Percentiles rank a stretch among this genome's conserved stretches.
phyloP scores from a whole-genome alignment of 768 basidiomycete species.

The Boletellus ananas region DNA sequence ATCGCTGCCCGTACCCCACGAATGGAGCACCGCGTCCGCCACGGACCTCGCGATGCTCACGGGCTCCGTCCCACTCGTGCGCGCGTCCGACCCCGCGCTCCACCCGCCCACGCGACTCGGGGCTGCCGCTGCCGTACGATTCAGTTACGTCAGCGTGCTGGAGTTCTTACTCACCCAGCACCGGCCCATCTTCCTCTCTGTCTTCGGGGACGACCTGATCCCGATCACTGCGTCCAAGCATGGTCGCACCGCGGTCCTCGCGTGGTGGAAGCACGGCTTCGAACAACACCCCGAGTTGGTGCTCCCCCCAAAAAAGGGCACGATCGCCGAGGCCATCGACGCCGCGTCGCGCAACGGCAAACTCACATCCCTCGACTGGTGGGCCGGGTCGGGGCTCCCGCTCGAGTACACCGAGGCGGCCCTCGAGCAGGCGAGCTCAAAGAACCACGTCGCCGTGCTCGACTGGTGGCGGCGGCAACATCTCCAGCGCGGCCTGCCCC shows the following conservation, averaged over 20 bases:
- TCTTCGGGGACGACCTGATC: conserved; percentile 65
- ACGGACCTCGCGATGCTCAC: conserved; percentile 73
- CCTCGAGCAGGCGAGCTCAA: conserved; percentile 74
- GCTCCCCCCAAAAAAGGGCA: conserved; percentile 48
- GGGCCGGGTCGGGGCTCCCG: conserved; percentile 60
- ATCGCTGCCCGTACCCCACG: conserved; percentile 56
- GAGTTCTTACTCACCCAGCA: conserved; percentile 68
- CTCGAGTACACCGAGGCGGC: conserved; percentile 78
- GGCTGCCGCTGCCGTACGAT: conserved; percentile 61
- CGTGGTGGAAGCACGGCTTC: conserved; percentile 75
- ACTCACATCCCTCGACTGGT: conserved; percentile 76
- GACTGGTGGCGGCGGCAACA: conserved; percentile 80
- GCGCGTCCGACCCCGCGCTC: conserved; percentile 50
- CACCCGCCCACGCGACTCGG: conserved; percentile 69
- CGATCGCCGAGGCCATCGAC: conserved; percentile 70
- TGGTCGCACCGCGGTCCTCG: conserved; percentile 66
- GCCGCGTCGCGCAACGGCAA: conserved; percentile 76
- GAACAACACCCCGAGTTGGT: conserved; percentile 60
- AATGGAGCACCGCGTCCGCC: conserved; percentile 67
- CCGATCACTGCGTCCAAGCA: conserved; percentile 76
- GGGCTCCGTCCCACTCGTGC: conserved; percentile 56
- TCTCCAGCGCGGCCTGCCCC: conserved; percentile 44
- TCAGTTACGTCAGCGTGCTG: conserved; percentile 73
- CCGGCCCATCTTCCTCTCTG: conserved; percentile 57
- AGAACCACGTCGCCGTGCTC: conserved; percentile 70